Evolutionary conservation across 1,284 basidiomycete genomes (phyloP).

Genomic region (Hymenochaete sp.): DNA sequence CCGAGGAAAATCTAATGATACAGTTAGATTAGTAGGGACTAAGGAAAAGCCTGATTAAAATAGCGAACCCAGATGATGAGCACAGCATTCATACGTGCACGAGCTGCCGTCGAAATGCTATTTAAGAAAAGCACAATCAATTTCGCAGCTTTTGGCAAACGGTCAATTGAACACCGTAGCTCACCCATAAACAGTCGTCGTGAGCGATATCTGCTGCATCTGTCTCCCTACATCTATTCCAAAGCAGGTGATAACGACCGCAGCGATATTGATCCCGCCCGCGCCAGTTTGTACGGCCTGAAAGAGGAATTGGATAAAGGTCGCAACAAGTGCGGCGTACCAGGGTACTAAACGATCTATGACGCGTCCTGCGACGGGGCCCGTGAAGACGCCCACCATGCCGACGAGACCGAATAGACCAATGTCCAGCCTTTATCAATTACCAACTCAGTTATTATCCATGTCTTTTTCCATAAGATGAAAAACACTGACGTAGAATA

Average conservation of each 20-base stretch:
- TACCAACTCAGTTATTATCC: too few relatives aligned
- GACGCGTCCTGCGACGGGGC: conserved; percentile 50
- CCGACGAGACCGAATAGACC: conserved; percentile 68
- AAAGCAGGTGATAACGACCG: conserved; percentile 40
- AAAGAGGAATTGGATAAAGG: conserved; percentile 35
- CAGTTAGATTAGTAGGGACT: neutral
- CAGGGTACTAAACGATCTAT: conserved; percentile 60
- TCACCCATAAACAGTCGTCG: conserved; percentile 32
- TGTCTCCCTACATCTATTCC: conserved; percentile 39
- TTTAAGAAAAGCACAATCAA: conserved; percentile 15
- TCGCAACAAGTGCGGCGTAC: conserved; percentile 49
- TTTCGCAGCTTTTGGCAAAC: too few relatives aligned
- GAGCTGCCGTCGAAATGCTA: conserved; percentile 32
- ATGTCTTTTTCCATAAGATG: neutral
- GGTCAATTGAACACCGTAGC: too few relatives aligned
- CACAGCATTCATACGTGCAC: conserved; percentile 44
- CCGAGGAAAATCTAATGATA: conserved; percentile 32
- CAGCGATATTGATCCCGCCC: conserved; percentile 49
- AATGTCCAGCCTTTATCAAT: conserved; percentile 50
- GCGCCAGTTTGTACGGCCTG: conserved; percentile 48
- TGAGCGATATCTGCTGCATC: conserved; percentile 32
- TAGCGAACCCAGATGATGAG: conserved; percentile 33
- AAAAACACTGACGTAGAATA: conserved; percentile 47
- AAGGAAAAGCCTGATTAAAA: conserved; percentile 18
- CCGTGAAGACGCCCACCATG: conserved; percentile 54